These are phyloP conservation scores for Balansia obtecta DNA, from an alignment of 2,329 filamentous ascomycete species.

Conservation along the genomic window DNA sequence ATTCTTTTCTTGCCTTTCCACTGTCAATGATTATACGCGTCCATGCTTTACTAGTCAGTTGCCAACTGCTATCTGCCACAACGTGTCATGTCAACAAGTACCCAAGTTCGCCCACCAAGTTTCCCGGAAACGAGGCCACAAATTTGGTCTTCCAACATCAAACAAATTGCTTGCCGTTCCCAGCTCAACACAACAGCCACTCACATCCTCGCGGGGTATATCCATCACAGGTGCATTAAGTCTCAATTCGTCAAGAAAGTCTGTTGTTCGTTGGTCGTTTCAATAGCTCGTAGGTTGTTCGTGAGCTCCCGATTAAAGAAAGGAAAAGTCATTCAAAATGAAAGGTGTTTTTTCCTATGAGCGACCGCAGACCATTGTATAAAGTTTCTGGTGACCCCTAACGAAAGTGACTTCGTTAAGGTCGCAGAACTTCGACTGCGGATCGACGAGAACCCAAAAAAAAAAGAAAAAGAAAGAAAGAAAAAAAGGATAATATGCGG, in stretches of 20 bases:
- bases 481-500: not conserved
- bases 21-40: constrained; percentile 13
- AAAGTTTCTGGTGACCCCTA: not conserved
- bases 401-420: not conserved
- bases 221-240: constrained; percentile 28
- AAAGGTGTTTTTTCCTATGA: constrained; percentile 16
- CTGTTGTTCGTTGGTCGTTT: constrained; percentile 18
- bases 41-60: constrained; percentile 3
- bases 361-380: not conserved
- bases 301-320: constrained; percentile 17
- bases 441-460: not conserved
- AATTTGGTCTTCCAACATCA: not conserved
- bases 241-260: constrained; percentile 20
- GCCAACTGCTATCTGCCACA: constrained; percentile 6
- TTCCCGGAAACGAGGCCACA: not conserved
- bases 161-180: constrained; percentile 6
- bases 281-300: constrained; percentile 19
- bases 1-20: constrained; percentile 14
- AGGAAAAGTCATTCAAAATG: constrained; percentile 12
- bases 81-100: not conserved
- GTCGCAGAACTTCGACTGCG: not conserved
- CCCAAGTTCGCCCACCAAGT: not conserved
- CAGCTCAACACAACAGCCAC: constrained; percentile 22
- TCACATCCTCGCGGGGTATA: constrained; percentile 28
- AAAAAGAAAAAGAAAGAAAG: not conserved